Base-by-base conservation (phyloP, 345 rosid species). In the Kernera saxatilis region DNA sequence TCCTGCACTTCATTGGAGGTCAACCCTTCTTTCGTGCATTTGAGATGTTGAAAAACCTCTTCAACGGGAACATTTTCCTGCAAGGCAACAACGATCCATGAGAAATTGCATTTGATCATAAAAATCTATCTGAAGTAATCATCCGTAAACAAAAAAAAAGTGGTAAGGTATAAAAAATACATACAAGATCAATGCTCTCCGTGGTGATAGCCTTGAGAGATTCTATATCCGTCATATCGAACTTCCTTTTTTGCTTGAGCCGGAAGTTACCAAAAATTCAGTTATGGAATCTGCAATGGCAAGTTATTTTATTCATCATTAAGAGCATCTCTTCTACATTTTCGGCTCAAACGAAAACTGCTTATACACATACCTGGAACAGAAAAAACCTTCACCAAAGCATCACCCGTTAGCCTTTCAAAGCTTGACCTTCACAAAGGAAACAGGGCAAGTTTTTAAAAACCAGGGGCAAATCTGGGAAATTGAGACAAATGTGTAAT, bases 121-220 rank as follows among this genome's bases (percentile, higher is more conserved):
- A 21, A 40, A 11, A 35, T 8, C 44, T 22, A 64, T 48, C 23
- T 22, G 6, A 27, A 11, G 12, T 33, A 21, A 55, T 29, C 30
- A 29, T 46, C 40, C 27, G 3, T 21, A 55, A 23, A 43, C 18
- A 14, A n/a, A 14, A 2, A 11, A 15, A 23, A 23, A 15, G 0
- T 44, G 26, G 9, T 8, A n/a, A 17, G 10, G 22, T 35, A 48
- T 39, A n/a, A 23, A 11, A 8, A 32, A 13, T 6, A 36, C 49
- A 12, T 71, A 88, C 98, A 79, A 90, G 77, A 78, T 92, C 96
- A 82, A 90, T 76, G 69, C 82, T 84, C 82, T 88, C 98, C 45
- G 84, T 84, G 81, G 66, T 88, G 33, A 92, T 82, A 66, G 91
- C 98, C 79, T 86, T 85, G 51, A 89, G 84, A 40, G 92, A 79